Evolutionary conservation across 768 basidiomycete species (phyloP).

Genomic region (Aureoboletus auriporus): DNA sequence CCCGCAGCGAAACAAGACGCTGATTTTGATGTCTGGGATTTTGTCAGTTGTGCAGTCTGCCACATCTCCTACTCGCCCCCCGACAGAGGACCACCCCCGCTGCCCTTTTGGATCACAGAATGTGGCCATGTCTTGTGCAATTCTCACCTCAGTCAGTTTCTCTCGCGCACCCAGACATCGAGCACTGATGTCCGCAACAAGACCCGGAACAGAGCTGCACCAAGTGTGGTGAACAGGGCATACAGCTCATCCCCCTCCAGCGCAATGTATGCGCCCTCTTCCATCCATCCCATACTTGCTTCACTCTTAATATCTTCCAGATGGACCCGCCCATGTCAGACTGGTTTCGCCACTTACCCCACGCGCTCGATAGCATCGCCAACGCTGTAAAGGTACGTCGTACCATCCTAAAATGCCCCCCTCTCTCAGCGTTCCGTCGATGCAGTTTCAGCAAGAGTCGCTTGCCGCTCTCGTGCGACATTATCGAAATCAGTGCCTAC

Average conservation of each 20-base stretch:
- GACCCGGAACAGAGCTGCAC: conserved; percentile 71
- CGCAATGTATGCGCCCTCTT: conserved; percentile 49
- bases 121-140: conserved; percentile 88
- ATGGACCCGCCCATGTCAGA: conserved; percentile 78
- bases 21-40: conserved; percentile 74
- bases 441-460: conserved; percentile 75
- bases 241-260: conserved; percentile 72
- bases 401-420: no score
- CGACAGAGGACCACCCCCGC: conserved; percentile 46
- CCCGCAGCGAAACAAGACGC: conserved; percentile 5
- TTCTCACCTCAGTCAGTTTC: conserved; percentile 66
- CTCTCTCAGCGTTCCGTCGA: not conserved
- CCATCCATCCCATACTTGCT: not conserved
- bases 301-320: conserved; percentile 34
- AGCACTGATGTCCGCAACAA: conserved; percentile 24
- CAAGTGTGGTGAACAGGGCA: conserved; percentile 58
- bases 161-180: not conserved
- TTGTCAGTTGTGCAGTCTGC: conserved; percentile 67
- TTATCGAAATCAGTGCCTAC: conserved; percentile 54
- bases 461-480: conserved; percentile 64
- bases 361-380: conserved; percentile 59
- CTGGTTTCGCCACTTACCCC: conserved; percentile 70
- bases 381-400: conserved; percentile 58
- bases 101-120: conserved; percentile 88
- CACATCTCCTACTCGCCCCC: conserved; percentile 57